These are phyloP conservation scores for Tarenaya hassleriana DNA, from an alignment of 345 rosid genomes.

Conservation along the genomic window DNA sequence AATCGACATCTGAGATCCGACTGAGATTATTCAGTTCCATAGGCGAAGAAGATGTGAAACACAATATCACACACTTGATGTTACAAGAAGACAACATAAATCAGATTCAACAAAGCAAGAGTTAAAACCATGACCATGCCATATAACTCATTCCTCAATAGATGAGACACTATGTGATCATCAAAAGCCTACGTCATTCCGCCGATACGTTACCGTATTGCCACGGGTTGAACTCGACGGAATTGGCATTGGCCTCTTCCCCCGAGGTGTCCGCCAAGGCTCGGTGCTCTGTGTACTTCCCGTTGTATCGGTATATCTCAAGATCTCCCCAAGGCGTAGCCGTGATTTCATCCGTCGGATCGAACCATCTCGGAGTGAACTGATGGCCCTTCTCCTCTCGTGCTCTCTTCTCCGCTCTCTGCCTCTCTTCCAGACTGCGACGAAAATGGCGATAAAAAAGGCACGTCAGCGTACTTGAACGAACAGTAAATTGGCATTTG, in stretches of 20 bases:
- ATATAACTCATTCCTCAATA: conserved; percentile 5
- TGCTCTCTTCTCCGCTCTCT: conserved; percentile 62
- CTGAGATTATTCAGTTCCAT: no score
- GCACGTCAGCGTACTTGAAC: conserved; percentile 11
- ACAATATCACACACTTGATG: conserved; percentile 14
- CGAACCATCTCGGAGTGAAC: conserved; percentile 66
- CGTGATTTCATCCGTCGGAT: conserved; percentile 49
- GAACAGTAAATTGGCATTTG: neutral
- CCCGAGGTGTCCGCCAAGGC: conserved; percentile 40
- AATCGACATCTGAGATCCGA: no score
- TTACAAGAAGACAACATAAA: conserved; percentile 19
- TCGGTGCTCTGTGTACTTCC: conserved; percentile 51
- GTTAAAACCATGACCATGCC: no score
- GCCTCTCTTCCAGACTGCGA: conserved; percentile 71
- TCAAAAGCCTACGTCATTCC: conserved; percentile 37
- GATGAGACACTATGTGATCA: neutral
- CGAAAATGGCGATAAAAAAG: conserved; percentile 3
- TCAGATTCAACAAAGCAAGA: conserved; percentile 16
- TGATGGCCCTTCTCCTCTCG: conserved; percentile 53
- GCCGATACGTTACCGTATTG: conserved; percentile 51
- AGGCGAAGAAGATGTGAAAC: no score
- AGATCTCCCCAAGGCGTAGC: conserved; percentile 70
- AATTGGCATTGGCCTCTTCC: conserved; percentile 30
- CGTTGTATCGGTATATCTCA: conserved; percentile 59
- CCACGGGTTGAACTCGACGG: conserved; percentile 68